Percentiles rank a stretch among this genome's conserved stretches.
These are phyloP conservation scores for Lipomyces lipofer DNA, from an alignment of 805 yeast species.

Conservation along the genomic window DNA sequence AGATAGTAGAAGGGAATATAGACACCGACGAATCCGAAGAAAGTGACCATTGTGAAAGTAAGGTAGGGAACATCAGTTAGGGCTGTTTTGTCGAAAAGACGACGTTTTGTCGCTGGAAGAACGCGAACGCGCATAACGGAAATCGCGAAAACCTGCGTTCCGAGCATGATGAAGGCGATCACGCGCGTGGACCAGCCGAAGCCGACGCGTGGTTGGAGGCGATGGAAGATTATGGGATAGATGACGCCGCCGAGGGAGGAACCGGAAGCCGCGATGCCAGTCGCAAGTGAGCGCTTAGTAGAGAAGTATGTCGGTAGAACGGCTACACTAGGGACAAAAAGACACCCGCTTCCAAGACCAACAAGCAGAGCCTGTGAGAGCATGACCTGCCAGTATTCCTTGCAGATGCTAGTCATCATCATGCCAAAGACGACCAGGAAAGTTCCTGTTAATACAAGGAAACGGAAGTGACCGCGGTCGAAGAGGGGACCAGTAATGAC, in stretches of 20 bases:
- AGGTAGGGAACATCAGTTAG: slow-evolving; percentile 36
- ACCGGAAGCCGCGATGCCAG: slow-evolving; percentile 51
- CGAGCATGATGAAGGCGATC: slow-evolving; percentile 48
- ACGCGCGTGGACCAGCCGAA: slow-evolving; percentile 56
- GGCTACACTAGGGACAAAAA: slow-evolving; percentile 49
- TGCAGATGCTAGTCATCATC: slow-evolving; percentile 43
- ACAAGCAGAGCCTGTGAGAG: slow-evolving; percentile 53
- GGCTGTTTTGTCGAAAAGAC: slow-evolving; percentile 26
- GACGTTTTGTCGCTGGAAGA: slow-evolving; percentile 8
- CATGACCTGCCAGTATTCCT: slow-evolving; percentile 52
- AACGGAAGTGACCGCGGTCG: slow-evolving; percentile 36
- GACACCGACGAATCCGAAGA: slow-evolving; percentile 37
- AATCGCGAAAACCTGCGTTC: slow-evolving; percentile 32
- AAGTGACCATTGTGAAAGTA: slow-evolving; percentile 30
- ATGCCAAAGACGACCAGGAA: slow-evolving; percentile 34
- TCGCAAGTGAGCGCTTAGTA: slow-evolving; percentile 47
- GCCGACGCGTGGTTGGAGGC: slow-evolving; percentile 47
- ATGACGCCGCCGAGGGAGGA: slow-evolving; percentile 54
- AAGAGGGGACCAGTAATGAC: slow-evolving; percentile 36
- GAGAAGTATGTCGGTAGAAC: slow-evolving; percentile 50
- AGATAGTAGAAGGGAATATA: slow-evolving; percentile 41
- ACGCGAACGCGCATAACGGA: slow-evolving; percentile 35
- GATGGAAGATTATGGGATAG: slow-evolving; percentile 50
- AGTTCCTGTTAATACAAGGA: slow-evolving; percentile 31
- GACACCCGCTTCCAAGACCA: slow-evolving; percentile 48